Evolutionary conservation across 202 grass and related monocot genomes (phyloP).

Genomic region (Brachypodium distachyon): DNA sequence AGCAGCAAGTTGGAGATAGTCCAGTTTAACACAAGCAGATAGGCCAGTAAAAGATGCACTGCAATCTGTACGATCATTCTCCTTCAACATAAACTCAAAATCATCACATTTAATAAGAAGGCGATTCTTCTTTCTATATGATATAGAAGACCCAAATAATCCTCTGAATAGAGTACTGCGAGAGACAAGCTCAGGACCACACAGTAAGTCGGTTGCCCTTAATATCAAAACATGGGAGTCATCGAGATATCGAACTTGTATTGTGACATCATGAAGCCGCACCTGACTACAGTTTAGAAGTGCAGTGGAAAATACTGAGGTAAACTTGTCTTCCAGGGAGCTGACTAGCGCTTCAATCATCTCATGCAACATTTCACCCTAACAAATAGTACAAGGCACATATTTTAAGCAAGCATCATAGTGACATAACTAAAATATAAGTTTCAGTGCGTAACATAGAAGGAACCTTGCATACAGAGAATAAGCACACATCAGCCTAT

Average conservation of each 20-base stretch:
- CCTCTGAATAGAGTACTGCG: constrained; percentile 51
- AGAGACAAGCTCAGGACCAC: constrained; percentile 46
- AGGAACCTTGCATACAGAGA: background rate
- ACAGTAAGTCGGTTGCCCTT: constrained; percentile 40
- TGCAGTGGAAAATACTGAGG: constrained; percentile 29
- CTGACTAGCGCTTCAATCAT: constrained; percentile 49
- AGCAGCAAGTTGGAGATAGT: constrained; percentile 44
- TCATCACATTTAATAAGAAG: constrained; percentile 38
- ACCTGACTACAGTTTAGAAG: constrained; percentile 53
- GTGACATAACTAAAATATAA: background rate
- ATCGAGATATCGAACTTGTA: constrained; percentile 51
- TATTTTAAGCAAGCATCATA: background rate
- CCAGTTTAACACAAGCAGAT: constrained; percentile 38
- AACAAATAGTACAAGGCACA: constrained; percentile 9
- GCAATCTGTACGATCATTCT: constrained; percentile 35
- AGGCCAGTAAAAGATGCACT: constrained; percentile 40
- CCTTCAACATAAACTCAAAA: constrained; percentile 57
- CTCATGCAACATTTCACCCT: constrained; percentile 62
- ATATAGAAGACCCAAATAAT: constrained; percentile 40
- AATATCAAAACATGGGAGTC: constrained; percentile 45
- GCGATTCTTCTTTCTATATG: constrained; percentile 43
- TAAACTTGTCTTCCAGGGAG: constrained; percentile 38
- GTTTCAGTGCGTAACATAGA: background rate
- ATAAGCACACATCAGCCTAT: background rate
- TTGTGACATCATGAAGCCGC: constrained; percentile 43